These are phyloP conservation scores for Keithomyces neogunnii DNA, from an alignment of 2,329 filamentous ascomycete genomes.

Conservation along the genomic window DNA sequence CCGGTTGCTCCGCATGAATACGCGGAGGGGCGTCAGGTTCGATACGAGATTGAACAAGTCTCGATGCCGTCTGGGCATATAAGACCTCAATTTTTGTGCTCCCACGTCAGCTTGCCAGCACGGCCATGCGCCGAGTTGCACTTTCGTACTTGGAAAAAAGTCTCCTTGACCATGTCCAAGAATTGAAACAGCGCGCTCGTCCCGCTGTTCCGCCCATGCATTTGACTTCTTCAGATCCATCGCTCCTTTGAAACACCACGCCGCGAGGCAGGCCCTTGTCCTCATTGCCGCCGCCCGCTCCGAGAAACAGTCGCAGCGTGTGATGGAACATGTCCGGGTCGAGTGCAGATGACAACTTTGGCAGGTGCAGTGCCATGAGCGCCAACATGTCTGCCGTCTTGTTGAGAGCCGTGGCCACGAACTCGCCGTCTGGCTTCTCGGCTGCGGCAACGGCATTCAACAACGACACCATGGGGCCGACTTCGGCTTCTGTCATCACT, in stretches of 20 bases:
- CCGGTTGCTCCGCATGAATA: constrained; percentile 5
- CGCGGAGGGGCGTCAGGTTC: constrained; percentile 7
- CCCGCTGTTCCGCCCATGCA: constrained; percentile 12
- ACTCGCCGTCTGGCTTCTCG: background rate
- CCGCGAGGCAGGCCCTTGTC: constrained; percentile 10
- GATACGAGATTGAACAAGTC: constrained; percentile 8
- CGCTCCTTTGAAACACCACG: constrained; percentile 9
- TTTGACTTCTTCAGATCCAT: constrained; percentile 8
- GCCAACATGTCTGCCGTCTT: constrained; percentile 1
- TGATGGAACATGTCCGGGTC: constrained; percentile 11
- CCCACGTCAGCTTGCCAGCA: background rate
- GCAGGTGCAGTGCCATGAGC: constrained; percentile 8
- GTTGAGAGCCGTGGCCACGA: constrained; percentile 6
- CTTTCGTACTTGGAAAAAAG: constrained; percentile 9
- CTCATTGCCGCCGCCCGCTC: constrained; percentile 9
- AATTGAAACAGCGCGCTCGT: constrained; percentile 14
- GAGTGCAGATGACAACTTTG: constrained; percentile 9
- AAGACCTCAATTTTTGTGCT: constrained; percentile 7
- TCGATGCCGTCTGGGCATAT: constrained; percentile 12
- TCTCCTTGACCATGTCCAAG: constrained; percentile 9
- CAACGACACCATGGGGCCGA: constrained; percentile 7
- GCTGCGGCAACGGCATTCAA: constrained; percentile 6
- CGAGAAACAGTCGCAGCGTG: constrained; percentile 8
- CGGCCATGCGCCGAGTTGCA: background rate
- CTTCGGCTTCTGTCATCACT: constrained; percentile 12